Evolutionary conservation across 1,284 basidiomycete species (phyloP), one percentile per base, ranked within the genome.

Genomic region (Laetiporus sulphureus): DNA sequence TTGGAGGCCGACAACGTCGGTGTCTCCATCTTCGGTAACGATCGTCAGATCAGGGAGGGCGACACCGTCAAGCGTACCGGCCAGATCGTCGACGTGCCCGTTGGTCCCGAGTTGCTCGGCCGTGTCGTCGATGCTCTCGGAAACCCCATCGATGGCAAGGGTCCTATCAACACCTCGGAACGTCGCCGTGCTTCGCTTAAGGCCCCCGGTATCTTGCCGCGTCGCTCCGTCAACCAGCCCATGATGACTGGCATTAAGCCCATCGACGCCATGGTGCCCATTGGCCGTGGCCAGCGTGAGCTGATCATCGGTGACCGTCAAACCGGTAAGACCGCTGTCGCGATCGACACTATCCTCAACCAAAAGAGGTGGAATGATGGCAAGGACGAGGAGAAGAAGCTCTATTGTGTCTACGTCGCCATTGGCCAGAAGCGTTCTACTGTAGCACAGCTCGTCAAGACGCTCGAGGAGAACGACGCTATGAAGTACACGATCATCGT

Each of bases 221-320:
- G 94, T 80, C 91, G 91, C 65, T 98, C 95, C 64, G 95, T 99
- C 76, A 93, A 95, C 82, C 89, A 99, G 80, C 94, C 95, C 62
- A 99, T 99, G 95, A 92, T 96, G 87, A 99, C 95, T 54, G 95
- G 95, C 78, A 84, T 99, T 66, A 99, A 99, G 79, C 92, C 95
- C 64, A 96, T 99, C 70, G 95, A 99, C 70, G 93, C 95, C 68
- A 96, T 98, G 91, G 95, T 99, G 57, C 95, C 95, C 63, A 98
- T 99, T 66, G 95, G 95, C 65, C 95, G 95, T 87, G 95, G 95
- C 56, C 95, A 99, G 76, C 94, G 95, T 91, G 95, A 99, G 74
- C 79, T 99, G 49, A 98, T 98, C 71, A 99, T 99, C 62, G 95
- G 95, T 85, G 95, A 99, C 68, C 93, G 95, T 87, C 95, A 99